Evolutionary conservation across 78 protist species (phyloP), one percentile per base, ranked within the genome.

Genomic region (Polysphondylium violaceum): DNA sequence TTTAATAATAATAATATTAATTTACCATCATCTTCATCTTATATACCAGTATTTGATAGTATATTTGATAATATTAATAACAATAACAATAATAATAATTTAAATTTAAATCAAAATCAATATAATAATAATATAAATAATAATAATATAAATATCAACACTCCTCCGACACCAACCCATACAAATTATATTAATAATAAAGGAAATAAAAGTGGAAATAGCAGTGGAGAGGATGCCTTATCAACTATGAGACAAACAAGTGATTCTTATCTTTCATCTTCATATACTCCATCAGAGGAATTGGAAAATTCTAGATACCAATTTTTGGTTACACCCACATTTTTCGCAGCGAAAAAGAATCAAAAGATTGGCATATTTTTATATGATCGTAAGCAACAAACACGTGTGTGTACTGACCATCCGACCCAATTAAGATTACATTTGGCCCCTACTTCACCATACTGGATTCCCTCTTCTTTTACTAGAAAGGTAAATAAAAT

Each of bases 261-360:
- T 50, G 0, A n/a, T 38, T 23, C 3, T 4, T 44, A 33, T 72
- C n/a, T 74, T 74, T 74, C 12, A n/a, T n/a, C 55, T 29, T 56
- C 71, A 6, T 74, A 56, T 38, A 12, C 41, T 33, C 83, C 83
- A 56, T 51, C 33, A 29, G 41, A 17, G 11, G 21, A 40, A 51
- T 56, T 78, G 40, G 25, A 29, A 16, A 55, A 12, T 3, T 83
- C 91, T 4, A 27, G 21, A 8, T 71, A 59, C 38, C 3, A 33
- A 11, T 83, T 83, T 40, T 47, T 68, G 43, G 60, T 58, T 29
- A 83, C 91, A 51, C 91, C 91, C 21, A 83, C 68, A 33, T 83
- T 41, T 56, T 83, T 69, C 41, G 91, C 91, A 2, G 77, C 91
- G 7, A 83, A 83, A 43, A 83, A 83, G 79, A 83, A 69, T 69